A percentile compares a stretch with the other conserved stretches of the same genome.
Evolutionary conservation across 768 basidiomycete species (phyloP).

Genomic region (Podaxis rugospora): DNA sequence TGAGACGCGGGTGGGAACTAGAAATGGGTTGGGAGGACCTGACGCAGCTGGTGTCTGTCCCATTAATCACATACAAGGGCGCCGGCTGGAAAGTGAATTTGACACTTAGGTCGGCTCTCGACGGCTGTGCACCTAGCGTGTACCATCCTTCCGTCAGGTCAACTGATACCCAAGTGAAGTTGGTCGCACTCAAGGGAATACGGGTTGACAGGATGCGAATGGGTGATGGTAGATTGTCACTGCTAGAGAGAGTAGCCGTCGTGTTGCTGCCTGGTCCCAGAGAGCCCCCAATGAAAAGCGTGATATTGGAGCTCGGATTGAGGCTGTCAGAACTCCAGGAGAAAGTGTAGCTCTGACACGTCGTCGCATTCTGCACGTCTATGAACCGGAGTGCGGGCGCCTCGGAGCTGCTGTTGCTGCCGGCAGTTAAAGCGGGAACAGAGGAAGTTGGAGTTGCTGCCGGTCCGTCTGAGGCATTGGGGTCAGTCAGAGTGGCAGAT

Average conservation of each 20-base stretch:
- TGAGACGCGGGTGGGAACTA: slow-evolving; percentile 4
- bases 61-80: slow-evolving; percentile 26
- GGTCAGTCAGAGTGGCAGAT: not conserved
- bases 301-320: slow-evolving; percentile 5
- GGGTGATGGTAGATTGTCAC: slow-evolving; percentile 5
- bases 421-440: not conserved
- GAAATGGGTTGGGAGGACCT: not conserved
- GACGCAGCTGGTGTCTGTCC: slow-evolving; percentile 20
- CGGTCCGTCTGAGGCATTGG: not conserved
- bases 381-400: slow-evolving; percentile 18
- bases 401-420: slow-evolving; percentile 1
- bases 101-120: slow-evolving; percentile 21
- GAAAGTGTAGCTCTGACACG: slow-evolving; percentile 21
- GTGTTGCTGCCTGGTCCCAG: not conserved
- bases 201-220: slow-evolving; percentile 22
- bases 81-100: slow-evolving; percentile 16
- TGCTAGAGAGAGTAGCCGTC: slow-evolving; percentile 11
- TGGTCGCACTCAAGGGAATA: slow-evolving; percentile 18
- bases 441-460: not conserved
- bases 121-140: slow-evolving; percentile 1
- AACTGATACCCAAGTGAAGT: slow-evolving; percentile 25
- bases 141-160: slow-evolving; percentile 32
- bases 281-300: slow-evolving; percentile 16
- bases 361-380: slow-evolving; percentile 22
- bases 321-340: slow-evolving; percentile 20